These are phyloP conservation scores for Diospyros kaki DNA, from an alignment of 148 eudicot species.

Conservation along the genomic window DNA sequence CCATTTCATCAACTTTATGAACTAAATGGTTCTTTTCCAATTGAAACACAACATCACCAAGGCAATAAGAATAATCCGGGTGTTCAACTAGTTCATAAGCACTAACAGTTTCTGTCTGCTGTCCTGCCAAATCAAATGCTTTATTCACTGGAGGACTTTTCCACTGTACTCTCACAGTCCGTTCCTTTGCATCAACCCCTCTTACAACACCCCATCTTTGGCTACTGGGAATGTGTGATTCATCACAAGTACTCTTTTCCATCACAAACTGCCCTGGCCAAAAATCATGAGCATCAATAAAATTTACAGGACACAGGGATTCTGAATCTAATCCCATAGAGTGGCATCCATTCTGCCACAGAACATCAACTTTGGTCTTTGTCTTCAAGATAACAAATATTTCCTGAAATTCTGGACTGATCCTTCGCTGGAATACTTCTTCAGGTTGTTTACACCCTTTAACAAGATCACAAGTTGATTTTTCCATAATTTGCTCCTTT, in stretches of 20 bases:
- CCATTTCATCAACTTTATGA: constrained; percentile 17
- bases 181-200: constrained; percentile 69
- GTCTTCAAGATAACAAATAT: constrained; percentile 60
- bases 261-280: constrained; percentile 73
- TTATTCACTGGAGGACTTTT: constrained; percentile 15
- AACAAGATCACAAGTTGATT: constrained; percentile 17
- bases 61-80: constrained; percentile 61
- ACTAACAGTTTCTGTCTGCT: constrained; percentile 60
- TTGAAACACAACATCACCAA: constrained; percentile 68
- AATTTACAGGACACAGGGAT: constrained; percentile 50
- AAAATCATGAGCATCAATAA: constrained; percentile 82
- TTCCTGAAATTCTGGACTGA: constrained; percentile 32
- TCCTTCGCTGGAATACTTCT: constrained; percentile 12
- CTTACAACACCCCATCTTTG: constrained; percentile 80
- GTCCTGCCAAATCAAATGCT: constrained; percentile 18
- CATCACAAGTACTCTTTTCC: constrained; percentile 63
- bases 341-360: constrained; percentile 90
- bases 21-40: constrained; percentile 25
- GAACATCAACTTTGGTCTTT: constrained; percentile 69
- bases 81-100: constrained; percentile 94
- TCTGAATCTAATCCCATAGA: constrained; percentile 63
- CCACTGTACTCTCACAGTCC: constrained; percentile 75
- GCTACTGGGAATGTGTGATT: constrained; percentile 21
- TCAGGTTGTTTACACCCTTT: constrained; percentile 25
- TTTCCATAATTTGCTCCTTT: constrained; percentile 5